Evolutionary conservation across 1,284 basidiomycete species (phyloP).

Genomic region (Sphagnurus paluster): DNA sequence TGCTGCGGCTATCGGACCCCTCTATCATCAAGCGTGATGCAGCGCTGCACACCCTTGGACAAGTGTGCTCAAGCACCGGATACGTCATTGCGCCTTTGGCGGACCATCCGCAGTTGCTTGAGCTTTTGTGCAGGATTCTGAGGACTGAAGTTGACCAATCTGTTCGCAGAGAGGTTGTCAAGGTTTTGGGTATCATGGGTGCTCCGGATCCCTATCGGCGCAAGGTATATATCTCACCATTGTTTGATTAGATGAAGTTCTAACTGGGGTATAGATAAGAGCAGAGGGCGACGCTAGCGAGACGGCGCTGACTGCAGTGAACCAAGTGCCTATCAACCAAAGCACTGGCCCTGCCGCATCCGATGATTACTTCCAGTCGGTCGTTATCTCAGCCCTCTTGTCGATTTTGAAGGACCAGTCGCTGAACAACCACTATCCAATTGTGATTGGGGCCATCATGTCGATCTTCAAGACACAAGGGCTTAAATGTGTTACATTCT

Average conservation of each 20-base stretch:
- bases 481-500: constrained; percentile 92
- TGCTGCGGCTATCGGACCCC: constrained; percentile 86
- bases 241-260: not conserved
- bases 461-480: constrained; percentile 99
- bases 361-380: constrained; percentile 98
- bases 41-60: constrained; percentile 91
- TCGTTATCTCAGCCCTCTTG: constrained; percentile 90
- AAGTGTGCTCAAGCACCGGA: constrained; percentile 94
- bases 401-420: constrained; percentile 89
- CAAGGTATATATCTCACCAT: constrained; percentile 53
- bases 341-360: constrained; percentile 52
- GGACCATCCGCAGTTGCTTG: constrained; percentile 90
- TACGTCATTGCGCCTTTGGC: constrained; percentile 92
- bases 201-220: constrained; percentile 97
- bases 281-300: constrained; percentile 82
- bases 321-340: constrained; percentile 54
- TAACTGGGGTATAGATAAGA: constrained; percentile 48
- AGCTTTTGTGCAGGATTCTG: constrained; percentile 84
- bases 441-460: constrained; percentile 98
- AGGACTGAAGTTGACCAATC: constrained; percentile 78
- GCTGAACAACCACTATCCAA: constrained; percentile 84
- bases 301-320: constrained; percentile 60
- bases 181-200: constrained; percentile 94
- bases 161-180: constrained; percentile 88
- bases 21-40: constrained; percentile 90